Conservation (phyloP, 1,139 yeast genomes). For the Saccharomyces hybrid region DNA sequence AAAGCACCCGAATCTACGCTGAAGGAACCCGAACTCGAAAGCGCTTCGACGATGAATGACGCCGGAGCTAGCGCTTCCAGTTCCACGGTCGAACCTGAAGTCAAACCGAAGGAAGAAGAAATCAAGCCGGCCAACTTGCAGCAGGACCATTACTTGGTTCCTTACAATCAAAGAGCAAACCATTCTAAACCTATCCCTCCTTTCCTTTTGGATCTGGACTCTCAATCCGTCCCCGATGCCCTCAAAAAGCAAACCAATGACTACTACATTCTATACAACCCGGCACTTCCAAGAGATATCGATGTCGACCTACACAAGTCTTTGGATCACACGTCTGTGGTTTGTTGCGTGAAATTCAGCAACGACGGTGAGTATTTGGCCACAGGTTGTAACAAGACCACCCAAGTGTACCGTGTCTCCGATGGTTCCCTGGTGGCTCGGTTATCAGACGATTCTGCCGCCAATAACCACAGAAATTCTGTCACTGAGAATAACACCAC, state of each 20-base stretch:
- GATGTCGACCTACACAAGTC: constrained; percentile 89
- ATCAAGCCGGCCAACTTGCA: constrained; percentile 20
- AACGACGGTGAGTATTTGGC: constrained; percentile 91
- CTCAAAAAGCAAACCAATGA: constrained; percentile 80
- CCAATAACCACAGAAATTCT: background rate
- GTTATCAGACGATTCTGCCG: constrained; percentile 70
- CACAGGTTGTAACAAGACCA: constrained; percentile 94
- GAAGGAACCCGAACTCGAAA: background rate
- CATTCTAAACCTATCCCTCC: constrained; percentile 78
- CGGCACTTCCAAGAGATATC: constrained; percentile 64
- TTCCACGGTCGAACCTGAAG: background rate
- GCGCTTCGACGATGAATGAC: background rate
- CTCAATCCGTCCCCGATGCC: constrained; percentile 67
- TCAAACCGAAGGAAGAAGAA: constrained; percentile 14
- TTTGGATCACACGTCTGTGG: constrained; percentile 87
- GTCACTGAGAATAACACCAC: background rate
- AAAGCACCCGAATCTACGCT: background rate
- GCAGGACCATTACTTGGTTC: constrained; percentile 33
- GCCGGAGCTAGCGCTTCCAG: background rate
- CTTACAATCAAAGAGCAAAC: constrained; percentile 39
- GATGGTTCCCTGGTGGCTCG: constrained; percentile 87
- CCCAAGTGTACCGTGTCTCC: constrained; percentile 88
- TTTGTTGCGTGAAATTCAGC: constrained; percentile 92
- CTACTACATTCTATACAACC: constrained; percentile 86
- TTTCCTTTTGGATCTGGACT: constrained; percentile 75